phyloP scores from a whole-genome alignment of 495 filamentous ascomycete genomes.

The Sordaria brevicollis region DNA sequence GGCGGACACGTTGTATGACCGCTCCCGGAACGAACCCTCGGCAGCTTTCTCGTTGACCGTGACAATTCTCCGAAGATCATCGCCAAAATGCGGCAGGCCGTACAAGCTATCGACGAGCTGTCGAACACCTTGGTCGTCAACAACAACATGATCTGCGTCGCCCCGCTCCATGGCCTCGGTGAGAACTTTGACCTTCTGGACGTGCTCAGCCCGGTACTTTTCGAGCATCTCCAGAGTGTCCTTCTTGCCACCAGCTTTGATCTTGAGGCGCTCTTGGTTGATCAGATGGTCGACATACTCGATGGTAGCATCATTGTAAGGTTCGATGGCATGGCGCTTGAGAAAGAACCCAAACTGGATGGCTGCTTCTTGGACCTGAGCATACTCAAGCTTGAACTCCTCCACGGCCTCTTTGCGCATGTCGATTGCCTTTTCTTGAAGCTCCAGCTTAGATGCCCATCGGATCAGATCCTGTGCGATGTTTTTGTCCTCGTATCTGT shows the following conservation, averaged over 20 bases:
- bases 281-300: conserved; percentile 30
- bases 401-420: conserved; percentile 4
- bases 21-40: conserved; percentile 1
- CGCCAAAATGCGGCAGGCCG: background rate
- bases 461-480: background rate
- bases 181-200: background rate
- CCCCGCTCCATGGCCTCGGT: conserved; percentile 2
- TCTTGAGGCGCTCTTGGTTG: conserved; percentile 5
- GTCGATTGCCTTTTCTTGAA: conserved; percentile 1
- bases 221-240: background rate
- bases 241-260: background rate
- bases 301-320: conserved; percentile 29
- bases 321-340: conserved; percentile 26
- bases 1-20: background rate
- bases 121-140: conserved; percentile 1
- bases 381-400: conserved; percentile 23
- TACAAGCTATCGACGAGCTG: background rate
- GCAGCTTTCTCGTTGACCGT: background rate
- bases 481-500: background rate
- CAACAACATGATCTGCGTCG: background rate
- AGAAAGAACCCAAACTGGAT: conserved; percentile 30
- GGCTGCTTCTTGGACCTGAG: conserved; percentile 23
- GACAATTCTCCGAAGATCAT: background rate
- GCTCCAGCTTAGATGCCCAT: background rate
- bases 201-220: conserved; percentile 1